Conservation (phyloP, 148 eudicot species). For the Silene latifolia region DNA sequence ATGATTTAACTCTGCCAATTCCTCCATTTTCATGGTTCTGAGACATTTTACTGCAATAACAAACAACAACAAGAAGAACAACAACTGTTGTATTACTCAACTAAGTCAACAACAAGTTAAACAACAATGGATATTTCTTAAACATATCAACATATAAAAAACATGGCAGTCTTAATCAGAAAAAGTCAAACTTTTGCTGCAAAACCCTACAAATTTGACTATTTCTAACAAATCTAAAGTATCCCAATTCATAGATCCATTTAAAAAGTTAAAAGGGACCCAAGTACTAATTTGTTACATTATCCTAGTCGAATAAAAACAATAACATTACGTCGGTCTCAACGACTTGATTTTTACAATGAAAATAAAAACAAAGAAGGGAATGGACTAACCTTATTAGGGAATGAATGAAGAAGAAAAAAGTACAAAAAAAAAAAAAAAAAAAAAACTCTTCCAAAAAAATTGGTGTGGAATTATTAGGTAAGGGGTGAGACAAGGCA, state of each 20-base stretch:
- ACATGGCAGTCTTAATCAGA: slow-evolving; percentile 13
- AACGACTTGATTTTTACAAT: neutral
- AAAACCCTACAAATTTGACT: slow-evolving; percentile 9
- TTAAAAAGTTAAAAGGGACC: neutral
- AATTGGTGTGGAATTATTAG: neutral
- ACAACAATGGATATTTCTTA: neutral
- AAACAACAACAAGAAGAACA: neutral
- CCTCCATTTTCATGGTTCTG: slow-evolving; percentile 31
- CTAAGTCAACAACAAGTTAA: neutral
- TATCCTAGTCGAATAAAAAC: neutral
- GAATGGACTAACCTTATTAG: neutral
- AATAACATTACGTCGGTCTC: neutral
- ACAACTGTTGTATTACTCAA: slow-evolving; percentile 8
- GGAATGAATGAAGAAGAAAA: too few species aligned
- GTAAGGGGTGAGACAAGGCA: neutral
- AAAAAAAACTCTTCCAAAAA: too few species aligned
- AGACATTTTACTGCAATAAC: slow-evolving; percentile 2
- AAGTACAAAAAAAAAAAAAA: neutral
- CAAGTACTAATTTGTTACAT: neutral
- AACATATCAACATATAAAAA: neutral
- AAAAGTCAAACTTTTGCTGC: slow-evolving; percentile 18
- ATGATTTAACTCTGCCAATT: slow-evolving; percentile 31
- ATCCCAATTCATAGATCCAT: slow-evolving; percentile 7
- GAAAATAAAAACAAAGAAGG: neutral
- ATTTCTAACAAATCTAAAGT: slow-evolving; percentile 5